Base-by-base conservation (phyloP, 23 red algal species). In the Chondrus crispus region DNA sequence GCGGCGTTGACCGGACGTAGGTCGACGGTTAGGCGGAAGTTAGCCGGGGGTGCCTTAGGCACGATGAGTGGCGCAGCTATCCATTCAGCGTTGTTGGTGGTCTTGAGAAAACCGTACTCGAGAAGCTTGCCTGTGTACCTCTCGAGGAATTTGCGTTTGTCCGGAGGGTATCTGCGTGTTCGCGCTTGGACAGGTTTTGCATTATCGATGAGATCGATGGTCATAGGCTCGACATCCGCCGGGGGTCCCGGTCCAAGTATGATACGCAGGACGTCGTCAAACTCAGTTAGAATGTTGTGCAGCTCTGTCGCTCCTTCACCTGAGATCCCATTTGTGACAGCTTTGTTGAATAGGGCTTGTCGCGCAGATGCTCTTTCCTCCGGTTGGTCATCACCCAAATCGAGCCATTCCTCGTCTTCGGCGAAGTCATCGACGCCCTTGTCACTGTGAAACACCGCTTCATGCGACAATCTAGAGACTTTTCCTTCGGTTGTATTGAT, bases 21-120 rank as follows among this genome's bases (percentile, higher is more conserved):
- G 40, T 86, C 82, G 47, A 86, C 54, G 22, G 82, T 86, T 29
- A 86, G 48, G 18, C 52, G 26, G 30, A 41, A 86, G n/a, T 46
- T 66, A 7, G 54, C 82, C 10, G 82, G 82, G 32, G 40, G 40
- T 45, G 57, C 32, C 47, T 86, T 69, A 24, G 52, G 82, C n/a
- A 68, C 55, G 19, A 71, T 22, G 18, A 86, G 54, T 41, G 55
- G 82, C 33, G 62, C 82, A 18, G 82, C 35, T 70, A 53, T 32
- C 82, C 58, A 86, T 82, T 50, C 40, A 30, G 47, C 32, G 24
- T 52, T 47, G 52, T 52, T 18, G 48, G 24, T 82, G 32, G 13
- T n/a, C 24, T 4, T 82, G 28, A 5, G n/a, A 51, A 82, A 82
- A n/a, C 78, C 45, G 30, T 41, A 45, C 55, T 82, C 78, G 44